Evolutionary conservation across 164 flowering plant species (phyloP), one percentile per base, ranked within the genome.

Genomic region (Piper betle): DNA sequence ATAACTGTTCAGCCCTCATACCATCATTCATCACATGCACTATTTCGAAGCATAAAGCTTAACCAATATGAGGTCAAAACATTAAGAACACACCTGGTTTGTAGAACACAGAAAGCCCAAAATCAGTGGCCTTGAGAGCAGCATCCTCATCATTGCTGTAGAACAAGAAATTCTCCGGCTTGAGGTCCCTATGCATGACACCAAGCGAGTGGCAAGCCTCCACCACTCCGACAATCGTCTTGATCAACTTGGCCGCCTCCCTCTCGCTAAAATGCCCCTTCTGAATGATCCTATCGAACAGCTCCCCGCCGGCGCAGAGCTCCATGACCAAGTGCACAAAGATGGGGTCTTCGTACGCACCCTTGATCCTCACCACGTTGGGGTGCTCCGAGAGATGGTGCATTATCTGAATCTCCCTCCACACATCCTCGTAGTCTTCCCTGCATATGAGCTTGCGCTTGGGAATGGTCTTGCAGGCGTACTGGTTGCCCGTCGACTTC

Each of bases 321-420:
- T 91, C 97, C 97, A 91, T 91, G 5, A 91, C 96, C 66, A 91
- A 48, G 68, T 91, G 96, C 33, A 91, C 93, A 62, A 84, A 86
- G 52, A 88, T 75, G 37, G 76, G 50, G 58, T 91, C 97, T 74
- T 91, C 97, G 64, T 83, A 91, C 1, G 93, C 78, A 56, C 86
- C 97, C 53, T 80, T 74, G 67, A 91, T 91, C 62, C 78, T 72
- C 5, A 91, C 93, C 48, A 91, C 96, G 64, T 79, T 80, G 5
- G 80, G 83, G 59, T 88, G 91, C 71, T 81, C 97, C 0, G 93
- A 83, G 16, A 91, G 66, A 59, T 91, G 97, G 68, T 88, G 97
- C 97, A 91, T 91, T 76, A 91, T 88, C 82, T 87, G 89, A 73
- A 91, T 88, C 84, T 91, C 97, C 64, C 97, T 66, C 85, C 89